Conservation (phyloP, 2,329 filamentous ascomycete species). For the Nemania serpens region DNA sequence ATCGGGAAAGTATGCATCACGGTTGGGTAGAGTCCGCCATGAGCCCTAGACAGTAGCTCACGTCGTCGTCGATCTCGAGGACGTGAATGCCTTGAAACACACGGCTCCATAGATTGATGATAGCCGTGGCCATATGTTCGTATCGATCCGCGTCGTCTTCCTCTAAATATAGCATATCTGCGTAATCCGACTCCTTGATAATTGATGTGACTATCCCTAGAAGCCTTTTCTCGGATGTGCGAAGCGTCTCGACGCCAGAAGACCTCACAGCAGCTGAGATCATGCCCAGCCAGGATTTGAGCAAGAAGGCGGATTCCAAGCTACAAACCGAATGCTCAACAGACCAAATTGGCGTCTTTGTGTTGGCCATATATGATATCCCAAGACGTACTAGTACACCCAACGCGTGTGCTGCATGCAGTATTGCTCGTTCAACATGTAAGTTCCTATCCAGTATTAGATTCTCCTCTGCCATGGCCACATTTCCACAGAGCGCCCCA, state of each 20-base stretch:
- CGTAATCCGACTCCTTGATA: slow-evolving; percentile 35
- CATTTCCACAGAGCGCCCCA: slow-evolving; percentile 52
- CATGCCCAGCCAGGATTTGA: slow-evolving; percentile 48
- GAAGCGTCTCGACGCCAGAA: slow-evolving; percentile 18
- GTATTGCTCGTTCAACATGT: slow-evolving; percentile 44
- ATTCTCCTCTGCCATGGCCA: slow-evolving; percentile 47
- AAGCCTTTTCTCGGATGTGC: slow-evolving; percentile 31
- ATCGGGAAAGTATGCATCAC: slow-evolving; percentile 45
- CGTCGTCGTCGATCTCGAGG: slow-evolving; percentile 36
- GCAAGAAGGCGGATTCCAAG: slow-evolving; percentile 54
- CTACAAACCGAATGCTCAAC: slow-evolving; percentile 60
- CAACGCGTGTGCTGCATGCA: slow-evolving; percentile 59
- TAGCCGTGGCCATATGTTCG: slow-evolving; percentile 30
- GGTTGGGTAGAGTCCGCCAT: slow-evolving; percentile 29
- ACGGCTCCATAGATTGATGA: slow-evolving; percentile 39
- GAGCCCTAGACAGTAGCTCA: slow-evolving; percentile 28
- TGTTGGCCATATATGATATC: slow-evolving; percentile 56
- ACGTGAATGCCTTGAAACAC: slow-evolving; percentile 40
- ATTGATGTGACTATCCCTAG: slow-evolving; percentile 31
- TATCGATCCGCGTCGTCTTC: slow-evolving; percentile 29
- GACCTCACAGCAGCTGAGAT: slow-evolving; percentile 22
- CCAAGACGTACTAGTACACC: slow-evolving; percentile 59
- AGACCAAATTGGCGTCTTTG: slow-evolving; percentile 59
- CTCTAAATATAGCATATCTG: slow-evolving; percentile 20
- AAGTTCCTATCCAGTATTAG: slow-evolving; percentile 47